Conservation (phyloP, 179 eudicot genomes). For the Vitellaria paradoxa region DNA sequence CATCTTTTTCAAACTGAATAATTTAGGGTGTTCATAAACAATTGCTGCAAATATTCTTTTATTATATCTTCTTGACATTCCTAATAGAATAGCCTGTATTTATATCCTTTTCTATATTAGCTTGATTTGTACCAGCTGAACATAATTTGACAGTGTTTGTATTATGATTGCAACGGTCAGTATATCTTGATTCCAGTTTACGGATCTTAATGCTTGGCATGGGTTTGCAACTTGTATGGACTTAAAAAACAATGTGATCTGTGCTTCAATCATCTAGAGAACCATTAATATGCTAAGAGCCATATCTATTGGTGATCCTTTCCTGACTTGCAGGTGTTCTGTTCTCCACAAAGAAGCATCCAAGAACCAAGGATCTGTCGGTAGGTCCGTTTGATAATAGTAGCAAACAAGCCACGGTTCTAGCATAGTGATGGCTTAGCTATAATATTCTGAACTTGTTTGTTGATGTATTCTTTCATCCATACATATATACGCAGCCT, state of each 20-base stretch:
- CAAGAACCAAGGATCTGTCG: constrained; percentile 87
- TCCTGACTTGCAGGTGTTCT: constrained; percentile 53
- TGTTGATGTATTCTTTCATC: constrained; percentile 1
- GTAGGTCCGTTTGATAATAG: constrained; percentile 35
- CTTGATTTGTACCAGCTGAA: neutral
- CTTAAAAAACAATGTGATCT: neutral
- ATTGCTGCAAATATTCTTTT: neutral
- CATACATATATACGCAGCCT: constrained; percentile 49
- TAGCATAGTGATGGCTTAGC: neutral
- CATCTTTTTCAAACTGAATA: neutral
- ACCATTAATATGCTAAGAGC: neutral
- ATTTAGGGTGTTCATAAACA: neutral
- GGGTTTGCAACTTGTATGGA: neutral
- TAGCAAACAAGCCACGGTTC: neutral
- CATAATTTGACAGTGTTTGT: no score
- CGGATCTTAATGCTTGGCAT: neutral
- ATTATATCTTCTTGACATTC: neutral
- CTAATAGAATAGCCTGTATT: neutral
- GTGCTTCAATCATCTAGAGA: neutral
- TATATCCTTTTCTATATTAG: neutral
- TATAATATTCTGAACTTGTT: neutral
- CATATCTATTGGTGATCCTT: constrained; percentile 1
- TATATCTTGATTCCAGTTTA: neutral
- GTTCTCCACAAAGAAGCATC: constrained; percentile 85
- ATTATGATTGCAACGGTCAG: no score